phyloP scores from a whole-genome alignment of 2,329 filamentous ascomycete species.

The Septoria linicola region DNA sequence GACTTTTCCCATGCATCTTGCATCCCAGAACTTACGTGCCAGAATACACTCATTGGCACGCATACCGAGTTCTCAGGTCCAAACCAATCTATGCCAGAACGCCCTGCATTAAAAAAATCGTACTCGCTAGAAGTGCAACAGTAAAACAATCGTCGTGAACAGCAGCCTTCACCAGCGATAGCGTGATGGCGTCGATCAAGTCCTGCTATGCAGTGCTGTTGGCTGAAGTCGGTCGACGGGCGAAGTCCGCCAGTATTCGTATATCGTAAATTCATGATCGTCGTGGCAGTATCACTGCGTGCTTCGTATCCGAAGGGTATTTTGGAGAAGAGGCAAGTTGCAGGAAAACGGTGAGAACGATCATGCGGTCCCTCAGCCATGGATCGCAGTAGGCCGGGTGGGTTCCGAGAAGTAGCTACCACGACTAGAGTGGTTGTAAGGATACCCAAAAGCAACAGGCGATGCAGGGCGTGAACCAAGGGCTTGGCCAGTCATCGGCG shows the following conservation, averaged over 20 bases:
- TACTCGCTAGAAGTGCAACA: slow-evolving; percentile 29
- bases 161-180: background rate
- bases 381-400: slow-evolving; percentile 38
- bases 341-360: slow-evolving; percentile 20
- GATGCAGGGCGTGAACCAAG: slow-evolving; percentile 32
- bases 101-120: slow-evolving; percentile 20
- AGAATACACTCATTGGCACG: slow-evolving; percentile 1
- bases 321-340: slow-evolving; percentile 19
- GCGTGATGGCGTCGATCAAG: slow-evolving; percentile 1
- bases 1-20: slow-evolving; percentile 12
- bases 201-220: slow-evolving; percentile 14
- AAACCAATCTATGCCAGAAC: slow-evolving; percentile 25
- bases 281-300: slow-evolving; percentile 24
- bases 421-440: slow-evolving; percentile 35
- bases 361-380: slow-evolving; percentile 30
- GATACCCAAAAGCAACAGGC: slow-evolving; percentile 40
- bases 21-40: slow-evolving; percentile 1
- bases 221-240: background rate
- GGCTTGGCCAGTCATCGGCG: slow-evolving; percentile 29
- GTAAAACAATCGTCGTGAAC: slow-evolving; percentile 18
- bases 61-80: slow-evolving; percentile 13
- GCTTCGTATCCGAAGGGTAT: slow-evolving; percentile 23
- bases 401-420: slow-evolving; percentile 39
- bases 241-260: slow-evolving; percentile 19
- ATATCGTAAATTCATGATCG: slow-evolving; percentile 26